Evolutionary conservation across 345 rosid species (phyloP).

Genomic region (Conringia planisiliqua): DNA sequence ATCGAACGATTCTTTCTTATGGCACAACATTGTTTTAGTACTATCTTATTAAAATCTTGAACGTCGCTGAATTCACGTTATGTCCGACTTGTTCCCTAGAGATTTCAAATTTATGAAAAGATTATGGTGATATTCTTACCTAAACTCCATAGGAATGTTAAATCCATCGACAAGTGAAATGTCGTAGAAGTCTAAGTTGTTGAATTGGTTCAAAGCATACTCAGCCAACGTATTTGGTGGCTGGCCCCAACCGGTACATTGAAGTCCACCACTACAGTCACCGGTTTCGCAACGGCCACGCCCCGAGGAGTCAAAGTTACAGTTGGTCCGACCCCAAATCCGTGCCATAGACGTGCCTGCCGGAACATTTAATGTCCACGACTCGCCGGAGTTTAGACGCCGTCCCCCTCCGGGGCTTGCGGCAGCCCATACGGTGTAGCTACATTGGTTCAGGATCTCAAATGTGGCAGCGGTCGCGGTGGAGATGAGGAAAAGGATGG

Average conservation of each 20-base stretch:
- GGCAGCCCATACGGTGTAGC: conserved; percentile 50
- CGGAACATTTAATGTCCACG: conserved; percentile 27
- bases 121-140: conserved; percentile 15
- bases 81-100: not conserved
- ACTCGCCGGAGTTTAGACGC: conserved; percentile 23
- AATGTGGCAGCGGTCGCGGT: conserved; percentile 38
- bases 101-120: not conserved
- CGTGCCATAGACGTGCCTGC: conserved; percentile 34
- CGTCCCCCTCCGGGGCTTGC: conserved; percentile 44
- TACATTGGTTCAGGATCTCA: conserved; percentile 36
- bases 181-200: conserved; percentile 36
- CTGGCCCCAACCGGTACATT: conserved; percentile 45
- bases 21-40: not conserved
- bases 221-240: conserved; percentile 67
- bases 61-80: not conserved
- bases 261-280: conserved; percentile 47
- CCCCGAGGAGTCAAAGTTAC: conserved; percentile 35
- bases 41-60: not conserved
- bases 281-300: conserved; percentile 48
- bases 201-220: conserved; percentile 53
- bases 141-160: conserved; percentile 39
- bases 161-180: conserved; percentile 40
- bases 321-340: conserved; percentile 39
- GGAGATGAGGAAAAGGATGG: conserved; percentile 10
- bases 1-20: not conserved